phyloP scores from a whole-genome alignment of 768 basidiomycete genomes.

The Chalciporus sphaerocephalus region DNA sequence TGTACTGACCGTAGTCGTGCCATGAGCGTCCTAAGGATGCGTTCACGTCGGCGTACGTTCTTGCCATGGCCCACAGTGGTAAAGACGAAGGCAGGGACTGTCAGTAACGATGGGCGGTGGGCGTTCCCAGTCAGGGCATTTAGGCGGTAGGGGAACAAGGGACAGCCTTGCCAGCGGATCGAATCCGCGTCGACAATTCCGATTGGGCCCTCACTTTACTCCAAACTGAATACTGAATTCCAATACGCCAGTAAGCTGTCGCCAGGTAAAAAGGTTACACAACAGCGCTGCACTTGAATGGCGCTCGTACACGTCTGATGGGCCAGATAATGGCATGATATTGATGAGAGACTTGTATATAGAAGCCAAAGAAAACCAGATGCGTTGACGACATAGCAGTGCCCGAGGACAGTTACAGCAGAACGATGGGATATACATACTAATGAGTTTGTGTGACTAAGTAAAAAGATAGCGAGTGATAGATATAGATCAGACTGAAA shows the following conservation, averaged over 20 bases:
- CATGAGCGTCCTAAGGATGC: slow-evolving; percentile 52
- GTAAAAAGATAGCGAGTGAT: slow-evolving; percentile 19
- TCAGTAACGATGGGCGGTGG: slow-evolving; percentile 14
- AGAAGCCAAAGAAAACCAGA: slow-evolving; percentile 4
- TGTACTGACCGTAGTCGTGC: slow-evolving; percentile 56
- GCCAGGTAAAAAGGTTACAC: too few species aligned
- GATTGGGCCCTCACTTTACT: slow-evolving; percentile 2
- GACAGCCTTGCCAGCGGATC: slow-evolving; percentile 19
- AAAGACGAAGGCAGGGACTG: slow-evolving; percentile 18
- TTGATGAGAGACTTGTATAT: slow-evolving; percentile 9
- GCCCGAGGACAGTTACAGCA: slow-evolving; percentile 24
- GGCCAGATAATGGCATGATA: slow-evolving; percentile 16
- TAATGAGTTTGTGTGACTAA: slow-evolving; percentile 25
- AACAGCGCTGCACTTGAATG: neutral
- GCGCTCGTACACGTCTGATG: neutral
- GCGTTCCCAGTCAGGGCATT: slow-evolving; percentile 22
- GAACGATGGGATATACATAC: slow-evolving; percentile 28
- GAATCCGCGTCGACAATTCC: slow-evolving; percentile 4
- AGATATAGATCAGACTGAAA: slow-evolving; percentile 25
- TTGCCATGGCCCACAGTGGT: slow-evolving; percentile 36
- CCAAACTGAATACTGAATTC: neutral
- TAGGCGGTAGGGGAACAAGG: slow-evolving; percentile 16
- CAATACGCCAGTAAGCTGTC: too few species aligned
- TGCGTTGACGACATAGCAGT: slow-evolving; percentile 28
- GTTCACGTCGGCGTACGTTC: slow-evolving; percentile 55